A percentile compares a stretch with the other conserved stretches of the same genome.
phyloP scores from a whole-genome alignment of 768 basidiomycete species.

The Ramaria sp. region DNA sequence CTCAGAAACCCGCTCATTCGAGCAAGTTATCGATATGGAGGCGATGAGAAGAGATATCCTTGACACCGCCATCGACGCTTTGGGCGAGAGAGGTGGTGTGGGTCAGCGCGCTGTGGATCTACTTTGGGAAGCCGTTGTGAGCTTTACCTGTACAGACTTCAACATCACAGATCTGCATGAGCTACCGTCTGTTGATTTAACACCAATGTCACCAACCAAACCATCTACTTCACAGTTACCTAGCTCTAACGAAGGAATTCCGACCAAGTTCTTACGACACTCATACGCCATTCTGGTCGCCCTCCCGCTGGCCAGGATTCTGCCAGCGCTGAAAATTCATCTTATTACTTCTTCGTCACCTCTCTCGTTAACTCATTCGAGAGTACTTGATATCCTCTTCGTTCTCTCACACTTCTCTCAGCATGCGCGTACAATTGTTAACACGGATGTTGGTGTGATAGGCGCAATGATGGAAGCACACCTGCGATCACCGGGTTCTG shows the following conservation, averaged over 20 bases:
- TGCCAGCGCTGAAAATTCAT: background rate
- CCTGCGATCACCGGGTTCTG: background rate
- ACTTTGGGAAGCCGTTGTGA: constrained; percentile 62
- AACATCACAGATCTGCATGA: constrained; percentile 1
- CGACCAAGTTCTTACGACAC: background rate
- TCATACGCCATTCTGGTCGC: background rate
- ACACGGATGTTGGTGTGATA: background rate
- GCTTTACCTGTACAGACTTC: constrained; percentile 23
- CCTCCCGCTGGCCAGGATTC: background rate
- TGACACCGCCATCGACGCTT: constrained; percentile 54
- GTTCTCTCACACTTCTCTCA: constrained; percentile 3
- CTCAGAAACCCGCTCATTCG: background rate
- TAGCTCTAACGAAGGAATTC: background rate
- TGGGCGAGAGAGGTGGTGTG: constrained; percentile 53
- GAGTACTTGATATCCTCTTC: constrained; percentile 5
- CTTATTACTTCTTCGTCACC: background rate
- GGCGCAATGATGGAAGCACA: background rate
- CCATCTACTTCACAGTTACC: background rate
- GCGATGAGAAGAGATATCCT: constrained; percentile 48
- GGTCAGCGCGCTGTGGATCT: constrained; percentile 61
- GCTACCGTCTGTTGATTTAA: constrained; percentile 7
- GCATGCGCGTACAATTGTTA: constrained; percentile 4
- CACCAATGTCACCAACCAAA: background rate
- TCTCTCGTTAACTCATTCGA: background rate
- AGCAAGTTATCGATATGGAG: background rate